phyloP scores from a whole-genome alignment of 352 stramenopile genomes.

The Phytophthora hybrid region DNA sequence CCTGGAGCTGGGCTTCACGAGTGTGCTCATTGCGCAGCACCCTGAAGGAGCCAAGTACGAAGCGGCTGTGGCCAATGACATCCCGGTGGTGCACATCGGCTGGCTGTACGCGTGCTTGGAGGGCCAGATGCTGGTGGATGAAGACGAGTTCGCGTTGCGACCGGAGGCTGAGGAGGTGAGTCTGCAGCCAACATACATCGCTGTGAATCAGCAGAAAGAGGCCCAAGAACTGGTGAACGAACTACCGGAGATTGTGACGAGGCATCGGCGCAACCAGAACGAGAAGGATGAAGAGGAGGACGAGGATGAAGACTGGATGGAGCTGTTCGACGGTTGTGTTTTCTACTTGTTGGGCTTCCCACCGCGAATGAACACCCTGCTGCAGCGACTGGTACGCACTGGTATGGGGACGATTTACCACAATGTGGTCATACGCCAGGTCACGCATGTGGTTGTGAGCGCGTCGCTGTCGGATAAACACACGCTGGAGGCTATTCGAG shows the following conservation, averaged over 20 bases:
- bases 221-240: conserved; percentile 41
- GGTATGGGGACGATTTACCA: conserved; percentile 80
- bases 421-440: conserved; percentile 56
- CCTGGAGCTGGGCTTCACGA: conserved; percentile 68
- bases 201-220: conserved; percentile 49
- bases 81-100: conserved; percentile 74
- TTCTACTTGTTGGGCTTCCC: conserved; percentile 69
- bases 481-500: conserved; percentile 45
- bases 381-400: conserved; percentile 67
- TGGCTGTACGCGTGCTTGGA: conserved; percentile 81
- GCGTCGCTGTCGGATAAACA: conserved; percentile 48
- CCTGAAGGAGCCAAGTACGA: conserved; percentile 72
- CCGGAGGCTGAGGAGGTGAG: conserved; percentile 26
- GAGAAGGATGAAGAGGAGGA: conserved; percentile 3
- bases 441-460: conserved; percentile 78
- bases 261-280: conserved; percentile 23
- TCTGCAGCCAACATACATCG: conserved; percentile 42
- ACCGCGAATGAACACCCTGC: conserved; percentile 38
- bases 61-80: conserved; percentile 57
- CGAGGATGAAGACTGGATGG: conserved; percentile 47
- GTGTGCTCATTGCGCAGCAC: conserved; percentile 68
- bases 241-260: conserved; percentile 43
- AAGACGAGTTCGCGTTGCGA: conserved; percentile 58
- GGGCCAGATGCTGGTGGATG: conserved; percentile 50
- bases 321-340: conserved; percentile 76